Evolutionary conservation across 2,329 filamentous ascomycete species (phyloP), one percentile per base, ranked within the genome.

Genomic region (Aaosphaeria arxii): DNA sequence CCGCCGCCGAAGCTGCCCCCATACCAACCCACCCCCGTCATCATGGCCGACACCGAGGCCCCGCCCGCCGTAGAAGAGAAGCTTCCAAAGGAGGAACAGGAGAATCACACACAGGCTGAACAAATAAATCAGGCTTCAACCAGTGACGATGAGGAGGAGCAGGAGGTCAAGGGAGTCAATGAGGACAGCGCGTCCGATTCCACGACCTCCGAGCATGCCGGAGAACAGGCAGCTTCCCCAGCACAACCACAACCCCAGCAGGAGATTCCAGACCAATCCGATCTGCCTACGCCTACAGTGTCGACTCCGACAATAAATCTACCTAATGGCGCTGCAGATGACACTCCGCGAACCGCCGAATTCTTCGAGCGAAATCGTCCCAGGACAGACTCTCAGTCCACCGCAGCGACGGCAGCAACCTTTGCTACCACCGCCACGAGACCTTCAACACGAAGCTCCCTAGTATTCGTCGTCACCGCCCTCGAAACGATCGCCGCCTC

Each of bases 401-500:
- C 82, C 3, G 59, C 53, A 6, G 17, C 17, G 17, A 24, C 17
- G 17, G 17, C 17, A 24, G 17, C 17, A 24, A 24, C 17, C 17
- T 24, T 24, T 3, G 64, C 76, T 7, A 75, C 76, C 35, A 71
- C 71, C 31, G 75, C 76, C 28, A 77, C 76, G 11, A 72, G 77
- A 40, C 76, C 77, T 63, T 81, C 84, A 67, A 87, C 84, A 60
- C 87, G 95, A 77, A 95, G 87, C 80, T 97, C 94, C 58, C 86
- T 95, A 63, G 91, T 96, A 63, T 99, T 99, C 70, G 90, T 99
- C 63, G 86, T 95, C 64, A 91, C 89, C 64, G 92, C 94, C 36
- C 77, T 99, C 67, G 94, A 96, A 77, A 86, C 86, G 67, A 96
- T 99, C 65, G 89, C 88, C 51, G 82, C 86, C 47, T 95, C 91